phyloP scores from a whole-genome alignment of 2,329 filamentous ascomycete genomes.

The Fonsecaea multimorphosa region DNA sequence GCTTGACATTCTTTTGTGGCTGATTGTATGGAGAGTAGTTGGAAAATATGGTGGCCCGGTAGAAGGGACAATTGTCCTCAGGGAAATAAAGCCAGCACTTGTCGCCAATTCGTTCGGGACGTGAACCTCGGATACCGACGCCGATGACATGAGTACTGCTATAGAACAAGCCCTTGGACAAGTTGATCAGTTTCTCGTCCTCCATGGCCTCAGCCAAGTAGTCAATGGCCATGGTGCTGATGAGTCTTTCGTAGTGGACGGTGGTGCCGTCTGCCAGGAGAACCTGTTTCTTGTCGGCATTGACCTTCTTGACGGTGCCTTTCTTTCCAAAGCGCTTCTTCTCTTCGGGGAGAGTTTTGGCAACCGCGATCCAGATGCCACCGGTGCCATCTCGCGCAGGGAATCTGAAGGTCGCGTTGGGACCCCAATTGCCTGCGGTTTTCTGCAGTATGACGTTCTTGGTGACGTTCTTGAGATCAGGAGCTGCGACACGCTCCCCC shows the following conservation, averaged over 20 bases:
- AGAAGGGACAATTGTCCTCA: constrained; percentile 98
- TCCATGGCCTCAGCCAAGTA: constrained; percentile 84
- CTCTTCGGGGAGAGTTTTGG: constrained; percentile 87
- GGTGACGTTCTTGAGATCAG: constrained; percentile 90
- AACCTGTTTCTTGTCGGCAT: constrained; percentile 83
- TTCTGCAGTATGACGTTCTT: constrained; percentile 96
- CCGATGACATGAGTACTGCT: constrained; percentile 97
- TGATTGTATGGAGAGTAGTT: constrained; percentile 99
- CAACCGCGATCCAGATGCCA: constrained; percentile 98
- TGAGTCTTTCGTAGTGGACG: constrained; percentile 86
- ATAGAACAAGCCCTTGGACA: constrained; percentile 94
- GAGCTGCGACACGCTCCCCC: constrained; percentile 95
- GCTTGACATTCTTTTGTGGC: constrained; percentile 78
- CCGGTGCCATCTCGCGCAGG: constrained; percentile 93
- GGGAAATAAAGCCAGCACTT: constrained; percentile 99
- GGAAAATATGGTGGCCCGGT: constrained; percentile 99
- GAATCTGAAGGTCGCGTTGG: constrained; percentile 98
- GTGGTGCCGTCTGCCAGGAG: constrained; percentile 83
- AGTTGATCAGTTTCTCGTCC: constrained; percentile 78
- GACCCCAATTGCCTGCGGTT: constrained; percentile 96
- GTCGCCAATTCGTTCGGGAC: constrained; percentile 95
- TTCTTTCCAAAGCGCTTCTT: constrained; percentile 89
- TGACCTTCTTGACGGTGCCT: constrained; percentile 82
- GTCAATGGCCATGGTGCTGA: constrained; percentile 97
- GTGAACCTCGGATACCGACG: constrained; percentile 87